These are phyloP conservation scores for Kodamaea nitidulidarum DNA, from an alignment of 805 yeast species.

Conservation along the genomic window DNA sequence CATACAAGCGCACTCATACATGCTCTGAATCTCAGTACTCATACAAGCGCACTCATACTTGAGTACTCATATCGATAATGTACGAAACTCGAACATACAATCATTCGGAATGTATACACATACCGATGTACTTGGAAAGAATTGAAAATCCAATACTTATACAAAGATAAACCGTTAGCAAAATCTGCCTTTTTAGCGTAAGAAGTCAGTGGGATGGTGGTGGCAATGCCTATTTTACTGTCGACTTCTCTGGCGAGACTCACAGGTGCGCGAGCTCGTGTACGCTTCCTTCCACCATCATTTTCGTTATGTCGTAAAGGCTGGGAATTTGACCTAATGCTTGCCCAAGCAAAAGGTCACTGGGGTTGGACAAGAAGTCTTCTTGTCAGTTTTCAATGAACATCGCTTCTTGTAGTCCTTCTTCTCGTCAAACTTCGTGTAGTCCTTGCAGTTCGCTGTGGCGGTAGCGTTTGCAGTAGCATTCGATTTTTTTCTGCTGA, in stretches of 20 bases:
- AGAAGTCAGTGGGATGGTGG: conserved; percentile 2
- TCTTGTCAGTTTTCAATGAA: conserved; percentile 22
- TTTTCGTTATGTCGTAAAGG: conserved; percentile 3
- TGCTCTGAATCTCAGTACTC: no score
- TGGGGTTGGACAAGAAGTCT: conserved; percentile 18
- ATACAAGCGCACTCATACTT: no score
- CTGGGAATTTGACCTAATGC: conserved; percentile 11
- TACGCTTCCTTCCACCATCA: conserved; percentile 2
- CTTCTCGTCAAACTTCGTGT: conserved; percentile 40
- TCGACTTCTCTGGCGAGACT: conserved; percentile 1
- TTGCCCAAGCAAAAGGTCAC: conserved; percentile 41
- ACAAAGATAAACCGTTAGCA: conserved; percentile 4
- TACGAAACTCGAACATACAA: background rate
- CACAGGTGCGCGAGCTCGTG: background rate
- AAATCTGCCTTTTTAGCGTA: conserved; percentile 2
- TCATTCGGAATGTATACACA: background rate
- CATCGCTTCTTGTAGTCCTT: conserved; percentile 43
- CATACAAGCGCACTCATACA: no score
- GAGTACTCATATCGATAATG: no score
- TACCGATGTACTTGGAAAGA: background rate
- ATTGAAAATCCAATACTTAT: conserved; percentile 5
- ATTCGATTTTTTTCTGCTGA: conserved; percentile 8
- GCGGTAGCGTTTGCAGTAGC: conserved; percentile 5
- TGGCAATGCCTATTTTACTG: conserved; percentile 2
- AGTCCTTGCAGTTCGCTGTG: conserved; percentile 7